Percentiles rank a stretch among this genome's conserved stretches.
Evolutionary conservation across 2,329 filamentous ascomycete species (phyloP).

Genomic region (Neopestalotiopsis clavispora): DNA sequence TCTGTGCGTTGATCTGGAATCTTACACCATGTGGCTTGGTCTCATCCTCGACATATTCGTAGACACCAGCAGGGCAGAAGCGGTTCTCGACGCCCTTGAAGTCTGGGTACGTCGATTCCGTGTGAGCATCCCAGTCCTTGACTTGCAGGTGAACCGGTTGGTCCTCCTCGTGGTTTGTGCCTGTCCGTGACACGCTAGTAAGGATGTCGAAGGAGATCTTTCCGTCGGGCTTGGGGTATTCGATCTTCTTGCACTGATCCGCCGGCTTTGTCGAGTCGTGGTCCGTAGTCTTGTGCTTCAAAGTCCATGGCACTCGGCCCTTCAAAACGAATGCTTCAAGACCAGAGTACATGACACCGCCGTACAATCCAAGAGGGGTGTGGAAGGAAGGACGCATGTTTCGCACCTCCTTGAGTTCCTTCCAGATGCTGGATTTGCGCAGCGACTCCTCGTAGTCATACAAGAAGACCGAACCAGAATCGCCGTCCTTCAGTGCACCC

Average conservation of each 20-base stretch:
- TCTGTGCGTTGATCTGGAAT: conserved; percentile 97
- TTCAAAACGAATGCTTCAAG: conserved; percentile 88
- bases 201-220: conserved; percentile 95
- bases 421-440: conserved; percentile 87
- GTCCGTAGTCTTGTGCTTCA: conserved; percentile 83
- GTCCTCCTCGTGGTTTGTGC: conserved; percentile 98
- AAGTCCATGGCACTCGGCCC: conserved; percentile 87
- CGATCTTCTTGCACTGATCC: conserved; percentile 83
- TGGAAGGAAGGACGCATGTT: conserved; percentile 98
- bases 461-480: conserved; percentile 80
- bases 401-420: conserved; percentile 90
- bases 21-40: conserved; percentile 85
- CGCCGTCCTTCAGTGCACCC: conserved; percentile 66
- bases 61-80: conserved; percentile 96
- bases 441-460: conserved; percentile 93
- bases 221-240: conserved; percentile 95
- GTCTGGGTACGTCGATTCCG: conserved; percentile 78
- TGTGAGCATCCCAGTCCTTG: conserved; percentile 92
- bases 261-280: conserved; percentile 79
- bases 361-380: conserved; percentile 82
- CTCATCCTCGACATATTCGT: conserved; percentile 95
- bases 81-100: conserved; percentile 95
- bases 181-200: conserved; percentile 92
- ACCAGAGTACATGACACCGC: conserved; percentile 90
- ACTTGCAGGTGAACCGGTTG: conserved; percentile 97